Evolutionary conservation across 352 stramenopile genomes (phyloP), one percentile per base, ranked within the genome.

Genomic region (Pythium phragmitis): DNA sequence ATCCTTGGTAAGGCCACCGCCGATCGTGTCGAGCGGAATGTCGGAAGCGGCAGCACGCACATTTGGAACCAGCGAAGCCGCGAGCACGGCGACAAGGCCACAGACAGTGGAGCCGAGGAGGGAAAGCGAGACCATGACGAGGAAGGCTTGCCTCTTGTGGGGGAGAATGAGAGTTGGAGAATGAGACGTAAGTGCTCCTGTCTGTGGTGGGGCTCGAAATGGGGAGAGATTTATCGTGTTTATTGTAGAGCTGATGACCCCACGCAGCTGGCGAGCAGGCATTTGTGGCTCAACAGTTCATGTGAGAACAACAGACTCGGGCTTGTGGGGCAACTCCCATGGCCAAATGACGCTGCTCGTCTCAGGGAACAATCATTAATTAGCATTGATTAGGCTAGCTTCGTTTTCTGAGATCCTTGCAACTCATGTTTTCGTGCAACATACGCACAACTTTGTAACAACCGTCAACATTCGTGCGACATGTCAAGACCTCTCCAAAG

Each of bases 11-110:
- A 60, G 19, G 4, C 41, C 41, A n/a, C 54, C 54, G 12, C 37
- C 19, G 26, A 60, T 41, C 11, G 19, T 28, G 41, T 60, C 54
- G 14, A 60, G 26, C 19, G 30, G 26, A 50, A 60, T 54, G 26
- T 54, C 48, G 7, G 48, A 54, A 1, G 36, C 36, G 13, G 36
- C 12, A 19, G 37, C 37, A 33, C 26, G 19, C 11, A 59, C 36
- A 23, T 16, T 13, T 7, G 26, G 4, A 33, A 54, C 21, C 8
- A 12, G 8, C 12, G 16, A 7, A 14, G 13, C 9, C 8, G 14
- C 48, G 30, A 39, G 13, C 12, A 30, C 28, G 7, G 23, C 21
- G 21, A 26, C 4, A 8, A 36, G 21, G 23, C 16, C 26, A 17
- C 13, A 30, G 13, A 54, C 11, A 17, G 17, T 39, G 12, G 11